Evolutionary conservation across 2,329 filamentous ascomycete genomes (phyloP).

Genomic region (Pseudocercospora fuligena): DNA sequence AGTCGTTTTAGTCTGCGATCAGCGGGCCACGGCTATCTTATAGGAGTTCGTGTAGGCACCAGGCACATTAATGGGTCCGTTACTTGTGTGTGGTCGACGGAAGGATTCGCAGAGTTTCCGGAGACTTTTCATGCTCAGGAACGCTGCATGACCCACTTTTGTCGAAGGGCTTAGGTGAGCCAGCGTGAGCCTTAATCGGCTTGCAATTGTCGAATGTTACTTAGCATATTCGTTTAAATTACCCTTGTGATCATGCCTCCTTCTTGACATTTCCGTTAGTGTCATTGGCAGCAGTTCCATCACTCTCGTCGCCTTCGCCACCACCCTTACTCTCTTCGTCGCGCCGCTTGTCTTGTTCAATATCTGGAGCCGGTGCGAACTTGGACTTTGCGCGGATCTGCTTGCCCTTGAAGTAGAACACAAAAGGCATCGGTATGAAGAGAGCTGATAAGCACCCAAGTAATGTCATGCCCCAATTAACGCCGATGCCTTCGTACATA

Average conservation of each 20-base stretch:
- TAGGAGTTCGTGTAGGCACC: neutral
- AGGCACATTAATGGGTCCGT: neutral
- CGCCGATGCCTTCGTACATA: constrained; percentile 50
- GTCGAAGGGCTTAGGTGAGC: neutral
- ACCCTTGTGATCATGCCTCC: neutral
- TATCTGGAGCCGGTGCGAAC: constrained; percentile 49
- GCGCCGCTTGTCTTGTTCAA: constrained; percentile 42
- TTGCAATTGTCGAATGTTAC: neutral
- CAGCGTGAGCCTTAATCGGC: too few relatives aligned
- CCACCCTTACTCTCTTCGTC: constrained; percentile 38
- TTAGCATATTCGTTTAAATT: neutral
- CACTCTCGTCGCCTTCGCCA: constrained; percentile 9
- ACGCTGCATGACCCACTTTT: neutral
- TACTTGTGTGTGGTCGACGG: neutral
- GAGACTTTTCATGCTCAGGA: constrained; percentile 4
- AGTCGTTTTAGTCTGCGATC: neutral
- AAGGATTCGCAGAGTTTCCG: constrained; percentile 6
- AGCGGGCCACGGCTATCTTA: neutral
- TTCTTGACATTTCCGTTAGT: constrained; percentile 4
- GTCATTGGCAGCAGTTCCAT: constrained; percentile 13
- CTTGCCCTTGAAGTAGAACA: constrained; percentile 52
- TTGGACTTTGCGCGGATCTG: constrained; percentile 49
- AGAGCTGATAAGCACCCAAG: constrained; percentile 51
- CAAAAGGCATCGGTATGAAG: constrained; percentile 50
- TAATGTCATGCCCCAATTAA: constrained; percentile 52